Base-by-base conservation (phyloP, 257 asterid species). In the Cinchona pubescens region DNA sequence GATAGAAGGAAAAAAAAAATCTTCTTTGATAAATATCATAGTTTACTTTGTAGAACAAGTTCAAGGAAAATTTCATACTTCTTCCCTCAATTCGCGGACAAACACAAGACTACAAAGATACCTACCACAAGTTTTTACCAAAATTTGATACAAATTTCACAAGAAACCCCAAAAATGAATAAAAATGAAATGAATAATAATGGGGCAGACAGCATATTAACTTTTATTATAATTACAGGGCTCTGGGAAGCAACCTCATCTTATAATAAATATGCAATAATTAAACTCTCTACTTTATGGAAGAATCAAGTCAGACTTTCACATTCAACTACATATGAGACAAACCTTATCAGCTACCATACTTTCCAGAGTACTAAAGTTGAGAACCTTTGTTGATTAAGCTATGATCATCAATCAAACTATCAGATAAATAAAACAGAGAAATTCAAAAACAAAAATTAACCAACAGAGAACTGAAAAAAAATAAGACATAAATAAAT, bases 71-170 rank as follows among this genome's bases (percentile, higher is more conserved):
- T 40, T 59, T 55, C 46, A 23, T 56, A 68, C 12, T 27, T 38
- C 35, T 60, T 60, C 38, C 81, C 76, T 71, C 67, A 61, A 62
- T 42, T 16, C 65, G 53, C 14, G 81, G 67, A 48, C 35, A 78
- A 38, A 37, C 73, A 64, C 27, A 51, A 62, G 67, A 61, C 37
- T 23, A 69, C 53, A 43, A 55, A 38, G 70, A 27, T 42, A 25
- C 25, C 45, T 15, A 37, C 62, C 2, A 19, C 60, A 53, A 53
- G 29, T 53, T 53, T 53, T 53, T 25, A 21, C 60, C 60, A n/a
- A n/a, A n/a, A n/a, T n/a, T n/a, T n/a, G n/a, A n/a, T n/a, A n/a
- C n/a, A n/a, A n/a, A n/a, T n/a, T n/a, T n/a, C n/a, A n/a, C n/a
- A n/a, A n/a, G n/a, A n/a, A n/a, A n/a, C n/a, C n/a, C n/a, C n/a